These are phyloP conservation scores for Akanthomyces lecanii DNA, from an alignment of 2,329 filamentous ascomycete genomes.

Conservation along the genomic window DNA sequence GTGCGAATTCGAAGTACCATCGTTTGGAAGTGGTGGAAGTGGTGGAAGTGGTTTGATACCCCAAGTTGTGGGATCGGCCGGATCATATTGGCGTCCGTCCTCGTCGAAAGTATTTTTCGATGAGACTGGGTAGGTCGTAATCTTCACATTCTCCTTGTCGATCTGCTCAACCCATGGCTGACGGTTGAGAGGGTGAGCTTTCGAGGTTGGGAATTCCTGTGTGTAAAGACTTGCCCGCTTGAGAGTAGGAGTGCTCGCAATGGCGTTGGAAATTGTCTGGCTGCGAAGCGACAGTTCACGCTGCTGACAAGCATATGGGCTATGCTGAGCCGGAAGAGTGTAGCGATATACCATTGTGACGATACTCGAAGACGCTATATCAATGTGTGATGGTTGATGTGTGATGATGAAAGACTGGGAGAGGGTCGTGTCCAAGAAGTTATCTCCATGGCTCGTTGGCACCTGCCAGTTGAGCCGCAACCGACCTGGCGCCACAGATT, in stretches of 20 bases:
- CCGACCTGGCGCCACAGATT: background rate
- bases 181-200: background rate
- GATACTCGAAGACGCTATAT: background rate
- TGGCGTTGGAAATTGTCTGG: slow-evolving; percentile 16
- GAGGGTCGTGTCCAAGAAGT: background rate
- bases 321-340: slow-evolving; percentile 15
- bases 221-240: slow-evolving; percentile 10
- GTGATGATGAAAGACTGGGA: background rate
- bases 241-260: slow-evolving; percentile 3
- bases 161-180: background rate
- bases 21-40: slow-evolving; percentile 19
- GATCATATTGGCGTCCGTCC: slow-evolving; percentile 9
- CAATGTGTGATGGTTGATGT: background rate
- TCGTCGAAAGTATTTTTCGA: background rate
- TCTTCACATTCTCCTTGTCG: slow-evolving; percentile 15
- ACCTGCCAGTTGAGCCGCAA: background rate
- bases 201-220: background rate
- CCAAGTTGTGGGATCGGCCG: slow-evolving; percentile 17
- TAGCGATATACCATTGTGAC: slow-evolving; percentile 18
- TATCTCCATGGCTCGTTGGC: background rate
- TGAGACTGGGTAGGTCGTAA: background rate
- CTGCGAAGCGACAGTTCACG: slow-evolving; percentile 5
- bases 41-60: slow-evolving; percentile 17
- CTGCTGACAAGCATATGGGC: slow-evolving; percentile 2
- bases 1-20: background rate